Evolutionary conservation across 2,329 filamentous ascomycete genomes (phyloP).

Genomic region (Colletotrichum eremochloae): DNA sequence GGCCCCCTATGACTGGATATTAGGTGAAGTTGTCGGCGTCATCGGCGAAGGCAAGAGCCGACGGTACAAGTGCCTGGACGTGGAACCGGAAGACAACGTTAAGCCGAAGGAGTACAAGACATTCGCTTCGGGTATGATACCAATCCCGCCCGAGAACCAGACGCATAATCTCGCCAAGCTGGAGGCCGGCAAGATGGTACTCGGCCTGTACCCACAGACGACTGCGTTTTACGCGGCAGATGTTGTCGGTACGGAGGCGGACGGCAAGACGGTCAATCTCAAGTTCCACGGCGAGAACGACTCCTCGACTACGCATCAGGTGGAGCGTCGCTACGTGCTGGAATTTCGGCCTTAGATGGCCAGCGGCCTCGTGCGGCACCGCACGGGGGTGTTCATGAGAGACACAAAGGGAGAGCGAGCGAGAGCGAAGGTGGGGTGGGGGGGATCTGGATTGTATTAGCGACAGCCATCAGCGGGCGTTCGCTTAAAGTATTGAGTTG

Average conservation of each 20-base stretch:
- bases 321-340: conserved; percentile 81
- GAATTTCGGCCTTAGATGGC: conserved; percentile 68
- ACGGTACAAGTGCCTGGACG: conserved; percentile 84
- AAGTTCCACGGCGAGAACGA: conserved; percentile 87
- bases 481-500: conserved; percentile 28
- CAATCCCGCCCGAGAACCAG: conserved; percentile 72
- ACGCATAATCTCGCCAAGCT: conserved; percentile 69
- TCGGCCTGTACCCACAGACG: conserved; percentile 85
- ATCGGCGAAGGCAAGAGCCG: conserved; percentile 82
- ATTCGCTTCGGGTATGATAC: conserved; percentile 81
- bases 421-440: not conserved
- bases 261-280: conserved; percentile 68
- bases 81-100: conserved; percentile 78
- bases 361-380: not conserved
- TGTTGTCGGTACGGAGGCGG: conserved; percentile 76
- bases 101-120: conserved; percentile 78
- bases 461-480: conserved; percentile 28
- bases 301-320: conserved; percentile 78
- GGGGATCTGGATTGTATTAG: conserved; percentile 7
- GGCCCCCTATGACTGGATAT: conserved; percentile 73
- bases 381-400: conserved; percentile 3
- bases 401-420: not conserved
- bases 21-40: conserved; percentile 82
- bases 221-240: conserved; percentile 90
- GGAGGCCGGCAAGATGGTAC: conserved; percentile 77